These are phyloP conservation scores for Glycine tomentella DNA, from an alignment of 306 rosid species.

Conservation along the genomic window DNA sequence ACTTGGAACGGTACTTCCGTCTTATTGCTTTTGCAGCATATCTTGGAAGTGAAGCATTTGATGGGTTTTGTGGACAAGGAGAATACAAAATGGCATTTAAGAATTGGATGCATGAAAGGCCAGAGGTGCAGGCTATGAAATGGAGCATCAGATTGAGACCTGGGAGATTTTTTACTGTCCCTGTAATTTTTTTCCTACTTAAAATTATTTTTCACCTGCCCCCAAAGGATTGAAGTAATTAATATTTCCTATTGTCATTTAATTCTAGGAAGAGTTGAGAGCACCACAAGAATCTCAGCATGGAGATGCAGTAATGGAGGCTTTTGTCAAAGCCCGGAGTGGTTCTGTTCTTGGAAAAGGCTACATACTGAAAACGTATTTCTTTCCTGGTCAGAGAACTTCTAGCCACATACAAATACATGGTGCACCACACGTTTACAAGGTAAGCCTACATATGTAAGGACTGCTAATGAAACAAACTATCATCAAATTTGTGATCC, in stretches of 20 bases:
- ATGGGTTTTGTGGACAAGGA: constrained; percentile 83
- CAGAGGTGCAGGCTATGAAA: constrained; percentile 93
- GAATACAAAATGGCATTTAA: constrained; percentile 76
- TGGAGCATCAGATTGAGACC: constrained; percentile 92
- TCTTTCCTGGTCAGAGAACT: constrained; percentile 93
- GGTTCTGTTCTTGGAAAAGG: constrained; percentile 93
- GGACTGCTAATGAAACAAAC: constrained; percentile 45
- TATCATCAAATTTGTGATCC: constrained; percentile 54
- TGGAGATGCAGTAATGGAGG: constrained; percentile 94
- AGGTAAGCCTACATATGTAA: constrained; percentile 61
- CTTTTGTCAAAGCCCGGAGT: constrained; percentile 71
- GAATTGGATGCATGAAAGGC: constrained; percentile 86
- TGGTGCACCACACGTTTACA: constrained; percentile 84
- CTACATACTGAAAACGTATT: constrained; percentile 90
- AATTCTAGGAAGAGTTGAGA: constrained; percentile 80
- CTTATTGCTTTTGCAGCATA: constrained; percentile 95
- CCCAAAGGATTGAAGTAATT: constrained; percentile 1
- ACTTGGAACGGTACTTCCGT: constrained; percentile 88
- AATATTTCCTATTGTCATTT: constrained; percentile 33
- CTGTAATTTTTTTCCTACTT: constrained; percentile 59
- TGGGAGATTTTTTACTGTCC: constrained; percentile 83
- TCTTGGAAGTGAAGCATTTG: constrained; percentile 94
- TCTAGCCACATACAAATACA: constrained; percentile 80
- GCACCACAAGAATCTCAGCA: constrained; percentile 84
- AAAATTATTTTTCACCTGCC: neutral